Percentiles rank a stretch among this genome's conserved stretches.
phyloP scores from a whole-genome alignment of 1,284 basidiomycete species.

The Rhizoctonia solani region DNA sequence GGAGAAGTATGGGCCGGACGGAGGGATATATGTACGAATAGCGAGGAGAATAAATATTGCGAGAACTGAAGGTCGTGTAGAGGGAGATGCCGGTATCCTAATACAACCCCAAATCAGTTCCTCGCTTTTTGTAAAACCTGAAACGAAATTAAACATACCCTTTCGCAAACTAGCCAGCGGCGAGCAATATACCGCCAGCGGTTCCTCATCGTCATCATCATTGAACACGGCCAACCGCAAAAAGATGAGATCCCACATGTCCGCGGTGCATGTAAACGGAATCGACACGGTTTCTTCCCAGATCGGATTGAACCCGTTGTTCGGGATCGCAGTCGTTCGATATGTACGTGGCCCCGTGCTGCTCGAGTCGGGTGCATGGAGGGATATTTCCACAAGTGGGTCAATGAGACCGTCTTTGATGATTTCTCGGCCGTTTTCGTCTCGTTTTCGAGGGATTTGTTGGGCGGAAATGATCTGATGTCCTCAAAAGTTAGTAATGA shows the following conservation, averaged over 20 bases:
- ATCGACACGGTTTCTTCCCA: slow-evolving; percentile 78
- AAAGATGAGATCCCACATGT: slow-evolving; percentile 82
- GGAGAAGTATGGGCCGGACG: no score
- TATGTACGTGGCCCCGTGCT: slow-evolving; percentile 42
- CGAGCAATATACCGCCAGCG: slow-evolving; percentile 71
- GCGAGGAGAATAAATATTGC: slow-evolving; percentile 84
- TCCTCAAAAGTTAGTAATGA: background rate
- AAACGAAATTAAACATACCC: slow-evolving; percentile 59
- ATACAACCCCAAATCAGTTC: slow-evolving; percentile 12
- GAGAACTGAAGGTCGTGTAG: slow-evolving; percentile 81
- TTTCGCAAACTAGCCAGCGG: slow-evolving; percentile 67
- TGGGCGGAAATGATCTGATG: slow-evolving; percentile 86
- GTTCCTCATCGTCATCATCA: slow-evolving; percentile 59
- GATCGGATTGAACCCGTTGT: slow-evolving; percentile 87
- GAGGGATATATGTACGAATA: slow-evolving; percentile 71
- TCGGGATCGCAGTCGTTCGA: slow-evolving; percentile 68
- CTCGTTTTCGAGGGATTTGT: slow-evolving; percentile 80
- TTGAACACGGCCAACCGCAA: slow-evolving; percentile 76
- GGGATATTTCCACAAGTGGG: slow-evolving; percentile 77
- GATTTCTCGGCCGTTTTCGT: slow-evolving; percentile 64
- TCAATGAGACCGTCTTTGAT: slow-evolving; percentile 64
- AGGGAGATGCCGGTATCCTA: slow-evolving; percentile 86
- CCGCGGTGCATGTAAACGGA: slow-evolving; percentile 72
- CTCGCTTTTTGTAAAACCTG: no score
- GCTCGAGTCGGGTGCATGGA: slow-evolving; percentile 73